These are phyloP conservation scores for Ophiostoma australiae DNA, from an alignment of 2,329 filamentous ascomycete genomes.

Conservation along the genomic window DNA sequence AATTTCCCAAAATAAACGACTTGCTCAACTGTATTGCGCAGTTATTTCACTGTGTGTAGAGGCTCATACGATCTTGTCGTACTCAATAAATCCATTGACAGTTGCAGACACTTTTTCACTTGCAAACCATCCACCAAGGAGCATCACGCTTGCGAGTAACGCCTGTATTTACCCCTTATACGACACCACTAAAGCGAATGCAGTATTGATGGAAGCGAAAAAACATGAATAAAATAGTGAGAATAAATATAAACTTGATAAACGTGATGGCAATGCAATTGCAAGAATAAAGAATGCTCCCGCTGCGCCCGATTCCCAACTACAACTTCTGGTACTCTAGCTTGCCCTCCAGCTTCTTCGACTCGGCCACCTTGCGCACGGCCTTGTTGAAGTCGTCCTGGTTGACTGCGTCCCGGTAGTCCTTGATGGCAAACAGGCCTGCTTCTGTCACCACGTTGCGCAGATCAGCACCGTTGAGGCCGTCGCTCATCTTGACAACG, in stretches of 20 bases:
- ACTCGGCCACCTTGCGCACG: slow-evolving; percentile 91
- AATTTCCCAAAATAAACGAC: neutral
- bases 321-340: slow-evolving; percentile 95
- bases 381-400: slow-evolving; percentile 99
- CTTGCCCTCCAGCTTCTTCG: slow-evolving; percentile 98
- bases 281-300: neutral
- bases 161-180: too few relatives aligned
- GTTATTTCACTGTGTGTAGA: neutral
- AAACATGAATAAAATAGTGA: neutral
- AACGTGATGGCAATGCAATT: neutral
- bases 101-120: neutral
- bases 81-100: neutral
- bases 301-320: neutral
- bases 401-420: slow-evolving; percentile 91
- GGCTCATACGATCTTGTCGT: neutral
- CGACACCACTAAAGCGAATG: too few relatives aligned
- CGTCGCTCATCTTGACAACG: slow-evolving; percentile 99
- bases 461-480: slow-evolving; percentile 94
- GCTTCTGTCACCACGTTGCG: slow-evolving; percentile 97
- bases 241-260: slow-evolving; percentile 6
- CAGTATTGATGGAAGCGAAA: neutral
- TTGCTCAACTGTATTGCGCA: neutral
- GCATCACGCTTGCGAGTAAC: too few relatives aligned
- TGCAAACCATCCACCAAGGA: neutral
- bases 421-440: slow-evolving; percentile 97